A percentile compares a stretch with the other conserved stretches of the same genome.
Conservation (phyloP, 2,329 filamentous ascomycete species). For the Curvularia eragrostidis region DNA sequence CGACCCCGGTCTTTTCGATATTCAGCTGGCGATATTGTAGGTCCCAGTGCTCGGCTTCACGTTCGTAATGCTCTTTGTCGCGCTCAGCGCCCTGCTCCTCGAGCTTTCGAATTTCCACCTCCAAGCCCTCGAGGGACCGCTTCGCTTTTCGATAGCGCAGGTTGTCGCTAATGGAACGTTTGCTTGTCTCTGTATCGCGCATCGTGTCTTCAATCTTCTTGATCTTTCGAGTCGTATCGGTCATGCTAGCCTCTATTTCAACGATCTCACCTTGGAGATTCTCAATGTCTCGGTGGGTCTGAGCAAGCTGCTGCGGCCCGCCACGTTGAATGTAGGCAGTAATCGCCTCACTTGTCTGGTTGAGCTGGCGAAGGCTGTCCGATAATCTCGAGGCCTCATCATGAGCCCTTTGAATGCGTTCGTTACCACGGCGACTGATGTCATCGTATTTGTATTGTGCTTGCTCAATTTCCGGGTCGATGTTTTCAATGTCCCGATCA, state of each 20-base stretch:
- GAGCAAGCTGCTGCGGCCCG: constrained; percentile 73
- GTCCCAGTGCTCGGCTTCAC: constrained; percentile 72
- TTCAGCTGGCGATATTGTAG: constrained; percentile 71
- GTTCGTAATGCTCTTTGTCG: constrained; percentile 76
- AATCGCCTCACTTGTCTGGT: constrained; percentile 77
- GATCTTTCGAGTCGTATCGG: constrained; percentile 69
- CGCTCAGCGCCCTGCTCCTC: constrained; percentile 80
- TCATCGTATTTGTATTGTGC: constrained; percentile 80
- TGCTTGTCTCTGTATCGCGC: constrained; percentile 79
- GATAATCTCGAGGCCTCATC: constrained; percentile 74
- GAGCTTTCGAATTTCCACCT: constrained; percentile 74
- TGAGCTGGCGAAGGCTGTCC: constrained; percentile 78
- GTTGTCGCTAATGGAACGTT: constrained; percentile 88
- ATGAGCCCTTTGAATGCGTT: constrained; percentile 74
- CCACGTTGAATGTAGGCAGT: constrained; percentile 77
- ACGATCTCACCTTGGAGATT: constrained; percentile 70
- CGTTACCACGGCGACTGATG: constrained; percentile 71
- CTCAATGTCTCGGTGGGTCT: constrained; percentile 73
- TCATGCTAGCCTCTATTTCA: constrained; percentile 71
- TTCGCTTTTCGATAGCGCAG: constrained; percentile 80
- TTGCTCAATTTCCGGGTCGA: constrained; percentile 77
- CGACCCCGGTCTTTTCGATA: constrained; percentile 75
- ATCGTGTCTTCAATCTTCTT: constrained; percentile 81
- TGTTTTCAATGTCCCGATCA: constrained; percentile 74
- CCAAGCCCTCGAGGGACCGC: constrained; percentile 70